Evolutionary conservation across 805 yeast genomes (phyloP).

Genomic region (Metschnikowia cerradonensis): DNA sequence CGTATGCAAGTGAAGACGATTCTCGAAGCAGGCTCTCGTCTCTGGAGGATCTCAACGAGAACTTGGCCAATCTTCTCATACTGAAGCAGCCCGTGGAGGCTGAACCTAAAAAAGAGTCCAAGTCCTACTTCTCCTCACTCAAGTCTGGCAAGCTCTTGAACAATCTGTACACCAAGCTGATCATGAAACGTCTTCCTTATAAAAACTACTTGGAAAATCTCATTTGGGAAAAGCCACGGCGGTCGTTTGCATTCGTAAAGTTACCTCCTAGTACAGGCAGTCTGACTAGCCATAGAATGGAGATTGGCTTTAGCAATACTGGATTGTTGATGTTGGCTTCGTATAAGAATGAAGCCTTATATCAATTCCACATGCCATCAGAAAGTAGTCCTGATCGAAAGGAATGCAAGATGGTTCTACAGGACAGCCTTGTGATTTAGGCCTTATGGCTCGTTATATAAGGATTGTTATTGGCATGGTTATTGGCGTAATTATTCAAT

Average conservation of each 20-base stretch:
- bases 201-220: conserved; percentile 38
- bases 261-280: conserved; percentile 24
- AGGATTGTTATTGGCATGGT: too few relatives aligned
- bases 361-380: conserved; percentile 35
- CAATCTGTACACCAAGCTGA: conserved; percentile 34
- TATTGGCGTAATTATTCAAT: too few relatives aligned
- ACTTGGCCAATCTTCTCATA: conserved; percentile 35
- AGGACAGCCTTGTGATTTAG: conserved; percentile 18
- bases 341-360: conserved; percentile 35
- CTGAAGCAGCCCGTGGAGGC: conserved; percentile 16
- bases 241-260: conserved; percentile 41
- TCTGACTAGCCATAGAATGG: conserved; percentile 21
- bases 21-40: conserved; percentile 22
- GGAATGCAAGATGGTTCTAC: conserved; percentile 30
- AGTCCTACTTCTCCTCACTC: conserved; percentile 19
- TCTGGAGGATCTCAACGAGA: conserved; percentile 41
- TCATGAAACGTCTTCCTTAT: conserved; percentile 39
- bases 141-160: conserved; percentile 29
- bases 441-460: neutral
- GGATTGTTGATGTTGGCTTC: conserved; percentile 35
- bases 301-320: conserved; percentile 34
- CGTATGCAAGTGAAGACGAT: conserved; percentile 16
- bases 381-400: conserved; percentile 22
- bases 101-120: conserved; percentile 10
- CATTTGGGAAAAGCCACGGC: conserved; percentile 39